phyloP scores from a whole-genome alignment of 2,329 filamentous ascomycete genomes.

The Cercospora canescens region DNA sequence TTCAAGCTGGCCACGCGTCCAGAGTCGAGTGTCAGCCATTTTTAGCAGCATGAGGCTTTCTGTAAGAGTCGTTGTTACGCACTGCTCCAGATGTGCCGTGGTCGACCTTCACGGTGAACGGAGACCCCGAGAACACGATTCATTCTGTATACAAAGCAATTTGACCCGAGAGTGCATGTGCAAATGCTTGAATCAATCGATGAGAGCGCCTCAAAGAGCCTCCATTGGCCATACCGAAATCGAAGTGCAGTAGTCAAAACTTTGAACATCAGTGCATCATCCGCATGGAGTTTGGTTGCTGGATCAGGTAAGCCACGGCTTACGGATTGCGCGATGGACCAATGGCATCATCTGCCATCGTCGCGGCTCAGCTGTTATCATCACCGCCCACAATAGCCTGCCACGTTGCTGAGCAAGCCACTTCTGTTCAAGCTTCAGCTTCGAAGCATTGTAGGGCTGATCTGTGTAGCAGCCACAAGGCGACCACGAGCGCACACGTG shows the following conservation, averaged over 20 bases:
- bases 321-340: conserved; percentile 1
- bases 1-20: neutral
- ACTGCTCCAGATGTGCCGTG: neutral
- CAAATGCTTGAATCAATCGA: neutral
- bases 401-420: conserved; percentile 10
- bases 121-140: neutral
- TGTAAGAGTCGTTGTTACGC: neutral
- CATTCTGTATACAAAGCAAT: neutral
- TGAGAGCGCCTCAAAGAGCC: neutral
- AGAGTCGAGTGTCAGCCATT: neutral
- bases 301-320: conserved; percentile 1
- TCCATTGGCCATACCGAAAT: neutral
- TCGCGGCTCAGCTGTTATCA: neutral
- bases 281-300: neutral
- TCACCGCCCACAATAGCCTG: conserved; percentile 5
- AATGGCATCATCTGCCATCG: conserved; percentile 1
- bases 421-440: neutral
- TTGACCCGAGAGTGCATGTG: neutral
- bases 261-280: neutral
- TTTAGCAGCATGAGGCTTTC: neutral
- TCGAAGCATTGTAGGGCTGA: conserved; percentile 8
- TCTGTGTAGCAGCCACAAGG: conserved; percentile 1
- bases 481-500: conserved; percentile 7
- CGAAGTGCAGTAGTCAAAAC: neutral
- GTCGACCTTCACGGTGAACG: neutral